A percentile compares a stretch with the other conserved stretches of the same genome.
Evolutionary conservation across 495 filamentous ascomycete species (phyloP).

Genomic region (Penicillium cataractarum): DNA sequence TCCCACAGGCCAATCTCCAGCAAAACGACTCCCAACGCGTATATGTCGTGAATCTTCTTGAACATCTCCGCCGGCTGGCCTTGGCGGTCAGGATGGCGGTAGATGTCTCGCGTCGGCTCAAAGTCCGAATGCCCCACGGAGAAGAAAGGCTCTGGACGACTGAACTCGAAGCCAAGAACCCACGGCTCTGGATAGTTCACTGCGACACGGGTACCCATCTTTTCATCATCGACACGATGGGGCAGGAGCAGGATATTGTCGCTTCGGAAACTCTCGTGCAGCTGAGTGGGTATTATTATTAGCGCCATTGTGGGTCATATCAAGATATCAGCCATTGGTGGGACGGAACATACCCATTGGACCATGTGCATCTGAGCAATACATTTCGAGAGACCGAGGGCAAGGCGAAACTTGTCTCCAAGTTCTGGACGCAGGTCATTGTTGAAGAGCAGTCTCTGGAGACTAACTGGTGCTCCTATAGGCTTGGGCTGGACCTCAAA

Average conservation of each 20-base stretch:
- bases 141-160: conserved; percentile 6
- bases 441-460: conserved; percentile 3
- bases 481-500: conserved; percentile 8
- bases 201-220: neutral
- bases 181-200: conserved; percentile 10
- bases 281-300: conserved; percentile 2
- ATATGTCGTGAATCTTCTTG: conserved; percentile 13
- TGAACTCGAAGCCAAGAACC: conserved; percentile 10
- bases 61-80: conserved; percentile 11
- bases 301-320: conserved; percentile 4
- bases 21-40: conserved; percentile 4
- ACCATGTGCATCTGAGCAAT: conserved; percentile 10
- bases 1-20: conserved; percentile 9
- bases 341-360: conserved; percentile 2
- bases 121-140: conserved; percentile 9
- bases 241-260: conserved; percentile 8
- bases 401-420: conserved; percentile 8
- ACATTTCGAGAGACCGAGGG: neutral
- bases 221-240: neutral
- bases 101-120: conserved; percentile 9
- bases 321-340: too few relatives aligned
- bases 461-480: conserved; percentile 3
- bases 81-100: conserved; percentile 9
- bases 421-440: neutral
- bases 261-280: conserved; percentile 12